Evolutionary conservation across 345 rosid species (phyloP), one percentile per base, ranked within the genome.

Genomic region (Clarkia xantiana): DNA sequence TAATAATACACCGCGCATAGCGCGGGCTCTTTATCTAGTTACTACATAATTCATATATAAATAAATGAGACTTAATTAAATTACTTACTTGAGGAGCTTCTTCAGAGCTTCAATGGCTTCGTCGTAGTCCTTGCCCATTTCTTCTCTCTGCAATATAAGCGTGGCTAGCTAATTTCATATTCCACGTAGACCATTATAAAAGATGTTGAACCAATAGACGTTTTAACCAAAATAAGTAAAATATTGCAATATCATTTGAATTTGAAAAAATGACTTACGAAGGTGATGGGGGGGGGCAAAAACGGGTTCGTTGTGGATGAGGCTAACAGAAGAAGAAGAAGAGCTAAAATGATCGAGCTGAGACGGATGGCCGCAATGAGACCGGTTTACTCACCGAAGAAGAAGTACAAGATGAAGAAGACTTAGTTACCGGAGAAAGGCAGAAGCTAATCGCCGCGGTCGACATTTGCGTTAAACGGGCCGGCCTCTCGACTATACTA

Each of bases 401-500:
- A 54, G 9, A 9, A 40, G 47, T 40, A 47, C 38, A 25, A 44
- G 81, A 62, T 44, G 78, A 58, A 36, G 78, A 51, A 6, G 80
- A 67, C 18, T 74, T 65, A 64, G 62, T 34, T 2, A 84, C 72
- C 65, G 78, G 57, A 45, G 76, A 71, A 79, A 68, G 68, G 66
- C 74, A 78, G 51, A 78, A 58, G 75, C 71, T 74, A 34, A 88
- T 70, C 10, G 89, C 62, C 71, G 91, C 75, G 7, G 88, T 79
- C 81, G 95, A 85, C 97, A 82, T 81, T 49, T 74, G 72, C 49
- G n/a, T n/a, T n/a, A n/a, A n/a, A n/a, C n/a, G n/a, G n/a, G n/a
- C n/a, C n/a, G n/a, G n/a, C n/a, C n/a, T n/a, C n/a, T n/a, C n/a
- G n/a, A n/a, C n/a, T n/a, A n/a, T n/a, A n/a, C n/a, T n/a, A n/a